Evolutionary conservation across 2,329 filamentous ascomycete species (phyloP).

Genomic region (Graphilbum fragrans): DNA sequence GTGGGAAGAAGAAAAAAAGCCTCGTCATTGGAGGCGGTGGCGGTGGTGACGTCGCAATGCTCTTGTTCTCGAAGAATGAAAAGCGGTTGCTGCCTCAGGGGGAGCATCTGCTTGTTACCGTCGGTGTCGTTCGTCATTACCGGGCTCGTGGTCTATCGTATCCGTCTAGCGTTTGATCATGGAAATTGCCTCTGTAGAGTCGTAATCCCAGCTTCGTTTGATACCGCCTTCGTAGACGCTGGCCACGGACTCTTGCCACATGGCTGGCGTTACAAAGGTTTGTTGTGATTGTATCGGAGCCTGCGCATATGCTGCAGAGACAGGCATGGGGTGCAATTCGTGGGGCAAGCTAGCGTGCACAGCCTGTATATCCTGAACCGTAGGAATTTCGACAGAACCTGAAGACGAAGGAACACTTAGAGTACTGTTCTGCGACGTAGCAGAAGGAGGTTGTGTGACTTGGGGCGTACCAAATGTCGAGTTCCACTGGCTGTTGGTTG

Average conservation of each 20-base stretch:
- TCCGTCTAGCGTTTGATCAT: constrained; percentile 8
- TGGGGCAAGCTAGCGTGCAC: constrained; percentile 30
- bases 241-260: constrained; percentile 63
- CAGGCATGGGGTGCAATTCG: constrained; percentile 32
- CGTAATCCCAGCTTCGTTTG: constrained; percentile 50
- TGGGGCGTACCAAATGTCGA: constrained; percentile 73
- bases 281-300: constrained; percentile 30
- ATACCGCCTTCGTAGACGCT: constrained; percentile 55
- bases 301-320: constrained; percentile 36
- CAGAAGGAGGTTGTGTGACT: constrained; percentile 28
- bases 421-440: constrained; percentile 33
- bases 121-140: too few relatives aligned
- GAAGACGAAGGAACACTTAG: constrained; percentile 40
- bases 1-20: too few relatives aligned
- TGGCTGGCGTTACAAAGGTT: constrained; percentile 54
- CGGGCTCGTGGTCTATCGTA: neutral
- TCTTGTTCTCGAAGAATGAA: too few relatives aligned
- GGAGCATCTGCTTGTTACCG: too few relatives aligned
- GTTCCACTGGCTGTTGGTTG: constrained; percentile 69
- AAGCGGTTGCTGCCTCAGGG: too few relatives aligned
- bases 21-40: too few relatives aligned
- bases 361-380: constrained; percentile 39
- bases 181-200: constrained; percentile 12
- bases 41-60: too few relatives aligned
- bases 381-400: constrained; percentile 41